Percentiles rank a stretch among this genome's conserved stretches.
These are phyloP conservation scores for Chaetomiaceae sp. DNA, from an alignment of 2,329 filamentous ascomycete genomes.

Conservation along the genomic window DNA sequence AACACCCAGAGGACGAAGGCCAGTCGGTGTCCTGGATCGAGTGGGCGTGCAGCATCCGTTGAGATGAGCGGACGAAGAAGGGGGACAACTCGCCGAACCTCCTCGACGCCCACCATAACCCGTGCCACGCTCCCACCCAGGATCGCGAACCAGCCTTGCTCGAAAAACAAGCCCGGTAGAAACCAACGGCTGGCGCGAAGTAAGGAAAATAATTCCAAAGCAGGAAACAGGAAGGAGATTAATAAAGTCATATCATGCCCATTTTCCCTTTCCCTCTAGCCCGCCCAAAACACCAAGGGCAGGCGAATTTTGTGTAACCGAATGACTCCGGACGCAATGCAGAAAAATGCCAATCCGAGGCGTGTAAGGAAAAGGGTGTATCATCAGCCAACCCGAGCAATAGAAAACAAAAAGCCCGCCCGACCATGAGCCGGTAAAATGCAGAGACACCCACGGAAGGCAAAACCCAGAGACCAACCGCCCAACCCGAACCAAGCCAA, in stretches of 20 bases:
- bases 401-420: background rate
- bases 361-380: constrained; percentile 10
- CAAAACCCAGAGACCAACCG: constrained; percentile 6
- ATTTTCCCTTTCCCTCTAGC: constrained; percentile 11
- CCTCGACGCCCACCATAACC: too few relatives aligned
- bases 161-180: background rate
- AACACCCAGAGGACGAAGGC: too few relatives aligned
- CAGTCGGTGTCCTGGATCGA: background rate
- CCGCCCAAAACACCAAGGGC: constrained; percentile 6
- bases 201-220: background rate
- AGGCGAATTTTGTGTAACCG: constrained; percentile 25
- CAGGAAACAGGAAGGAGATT: constrained; percentile 5
- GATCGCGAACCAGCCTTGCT: background rate
- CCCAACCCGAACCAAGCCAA: background rate
- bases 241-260: constrained; percentile 9
- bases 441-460: constrained; percentile 10
- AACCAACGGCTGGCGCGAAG: background rate
- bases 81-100: too few relatives aligned
- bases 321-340: constrained; percentile 30
- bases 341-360: constrained; percentile 16
- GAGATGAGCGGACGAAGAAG: too few relatives aligned
- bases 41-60: background rate
- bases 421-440: constrained; percentile 8
- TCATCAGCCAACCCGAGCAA: constrained; percentile 14
- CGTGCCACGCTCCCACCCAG: background rate